These are phyloP conservation scores for Pyrrhoderma lamaoense DNA, from an alignment of 1,284 basidiomycete species.

Conservation along the genomic window DNA sequence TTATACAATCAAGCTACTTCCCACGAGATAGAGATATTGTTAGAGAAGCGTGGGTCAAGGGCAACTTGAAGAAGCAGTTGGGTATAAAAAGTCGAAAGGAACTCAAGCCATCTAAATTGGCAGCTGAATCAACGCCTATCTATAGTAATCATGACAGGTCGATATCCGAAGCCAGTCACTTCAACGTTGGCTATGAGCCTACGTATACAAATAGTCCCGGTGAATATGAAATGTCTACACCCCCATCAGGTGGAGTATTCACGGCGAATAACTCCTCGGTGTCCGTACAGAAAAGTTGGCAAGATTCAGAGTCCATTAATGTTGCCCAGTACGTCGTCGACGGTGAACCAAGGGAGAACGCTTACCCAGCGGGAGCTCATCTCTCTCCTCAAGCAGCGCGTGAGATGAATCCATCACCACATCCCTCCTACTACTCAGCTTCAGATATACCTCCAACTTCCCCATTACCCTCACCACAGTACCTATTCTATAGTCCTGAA, in stretches of 20 bases:
- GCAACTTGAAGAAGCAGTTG: constrained; percentile 76
- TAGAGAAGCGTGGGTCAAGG: constrained; percentile 83
- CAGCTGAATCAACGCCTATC: constrained; percentile 43
- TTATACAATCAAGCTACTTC: constrained; percentile 53
- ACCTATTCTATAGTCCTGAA: constrained; percentile 32
- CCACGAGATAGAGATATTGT: constrained; percentile 82
- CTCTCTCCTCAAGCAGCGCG: constrained; percentile 19
- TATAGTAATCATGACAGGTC: constrained; percentile 52
- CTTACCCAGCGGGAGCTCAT: constrained; percentile 13
- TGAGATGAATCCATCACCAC: constrained; percentile 18
- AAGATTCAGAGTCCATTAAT: background rate
- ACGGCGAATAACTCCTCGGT: background rate
- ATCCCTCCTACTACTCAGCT: constrained; percentile 62
- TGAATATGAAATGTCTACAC: constrained; percentile 21
- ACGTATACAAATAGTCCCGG: constrained; percentile 31
- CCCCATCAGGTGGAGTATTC: constrained; percentile 22
- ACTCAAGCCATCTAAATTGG: constrained; percentile 37
- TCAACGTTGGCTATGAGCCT: constrained; percentile 36
- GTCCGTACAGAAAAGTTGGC: constrained; percentile 6
- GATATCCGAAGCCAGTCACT: constrained; percentile 45
- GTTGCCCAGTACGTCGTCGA: constrained; percentile 14
- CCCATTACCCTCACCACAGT: constrained; percentile 47
- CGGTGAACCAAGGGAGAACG: constrained; percentile 10
- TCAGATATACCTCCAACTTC: constrained; percentile 58
- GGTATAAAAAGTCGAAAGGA: constrained; percentile 54